Evolutionary conservation across 176 grass and related monocot genomes (phyloP), one percentile per base, ranked within the genome.

Genomic region (Guadua angustifolia): DNA sequence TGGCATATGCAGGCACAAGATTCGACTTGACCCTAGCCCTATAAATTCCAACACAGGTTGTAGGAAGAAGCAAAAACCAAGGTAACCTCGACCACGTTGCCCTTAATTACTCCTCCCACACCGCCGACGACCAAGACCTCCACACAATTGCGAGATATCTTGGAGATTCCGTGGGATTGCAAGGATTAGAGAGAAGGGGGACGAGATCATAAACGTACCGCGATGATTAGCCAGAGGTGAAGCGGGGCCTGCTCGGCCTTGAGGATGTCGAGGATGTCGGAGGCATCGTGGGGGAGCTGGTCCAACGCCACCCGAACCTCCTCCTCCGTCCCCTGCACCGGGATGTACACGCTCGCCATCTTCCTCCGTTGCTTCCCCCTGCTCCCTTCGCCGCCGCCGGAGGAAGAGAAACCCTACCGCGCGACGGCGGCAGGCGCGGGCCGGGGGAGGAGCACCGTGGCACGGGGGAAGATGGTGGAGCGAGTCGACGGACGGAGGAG

Each of bases 251-350:
- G 95, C 79, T 98, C 95, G 39, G 95, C 95, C 87, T 93, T 98
- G 66, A 98, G 95, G 60, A 98, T 98, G 88, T 98, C 95, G 68
- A 98, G 85, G 82, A 98, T 98, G 72, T 98, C 95, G 56, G 87
- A 88, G 5, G 95, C 95, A 69, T 98, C 95, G 16, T 81, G 62
- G 16, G 95, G 95, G 17, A 98, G 89, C 66, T 93, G 89, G 84
- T 98, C 95, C 70, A 98, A 68, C 72, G 91, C 90, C 79, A 98
- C 92, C 52, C 85, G 82, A 21, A 98, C 95, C 90, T 98, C 95
- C 91, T 98, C 95, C 88, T 91, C 95, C 72, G 95, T 93, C n/a
- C 94, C 94, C 88, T 98, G 95, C 26, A 98, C 92, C 35, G 95
- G 95, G 63, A 98, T 95, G 82, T 95, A 98, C 19, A 95, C 89